Evolutionary conservation across 2,329 filamentous ascomycete species (phyloP), one percentile per base, ranked within the genome.

Genomic region (Claviceps africana): DNA sequence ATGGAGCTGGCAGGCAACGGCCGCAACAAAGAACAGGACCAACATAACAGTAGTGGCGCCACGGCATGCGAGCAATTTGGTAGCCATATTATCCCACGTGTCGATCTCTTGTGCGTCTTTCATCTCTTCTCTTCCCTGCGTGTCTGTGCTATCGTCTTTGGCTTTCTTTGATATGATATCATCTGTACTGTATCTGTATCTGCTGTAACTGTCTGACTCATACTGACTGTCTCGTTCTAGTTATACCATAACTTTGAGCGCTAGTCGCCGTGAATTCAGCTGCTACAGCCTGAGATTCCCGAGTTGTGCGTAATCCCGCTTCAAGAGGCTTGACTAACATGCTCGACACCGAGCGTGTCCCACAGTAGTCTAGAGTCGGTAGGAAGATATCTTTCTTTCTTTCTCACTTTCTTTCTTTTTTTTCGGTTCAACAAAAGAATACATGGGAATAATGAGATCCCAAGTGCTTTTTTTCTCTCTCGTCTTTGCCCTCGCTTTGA

Each of bases 81-180:
- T 52, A 51, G 46, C 49, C 31, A 48, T 21, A 21, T 48, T 47
- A 66, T 64, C 60, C 70, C 66, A 66, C 67, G 67, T 67, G 70
- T 70, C 70, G 70, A 68, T 67, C 67, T 46, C 52, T 51, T 53
- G 42, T 55, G n/a, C n/a, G 48, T 51, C 55, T 48, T 51, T 70
- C 55, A 63, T 56, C 51, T 52, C 44, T 47, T 51, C 47, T 40
- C 39, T 40, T 49, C 54, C 56, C 50, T 55, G 52, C 49, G 56
- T 47, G 53, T 70, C 73, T 83, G 79, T 84, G 82, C 83, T 86
- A 86, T 81, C 81, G 78, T 82, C 77, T 79, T 80, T 47, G 46
- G 79, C 62, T 63, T 68, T 66, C 31, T 51, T 47, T 51, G 51
- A 53, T 37, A 44, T 46, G 51, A 53, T 50, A 50, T 46, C 19